Evolutionary conservation across 2,329 filamentous ascomycete species (phyloP).

Genomic region (Leptoxyphium fumago): DNA sequence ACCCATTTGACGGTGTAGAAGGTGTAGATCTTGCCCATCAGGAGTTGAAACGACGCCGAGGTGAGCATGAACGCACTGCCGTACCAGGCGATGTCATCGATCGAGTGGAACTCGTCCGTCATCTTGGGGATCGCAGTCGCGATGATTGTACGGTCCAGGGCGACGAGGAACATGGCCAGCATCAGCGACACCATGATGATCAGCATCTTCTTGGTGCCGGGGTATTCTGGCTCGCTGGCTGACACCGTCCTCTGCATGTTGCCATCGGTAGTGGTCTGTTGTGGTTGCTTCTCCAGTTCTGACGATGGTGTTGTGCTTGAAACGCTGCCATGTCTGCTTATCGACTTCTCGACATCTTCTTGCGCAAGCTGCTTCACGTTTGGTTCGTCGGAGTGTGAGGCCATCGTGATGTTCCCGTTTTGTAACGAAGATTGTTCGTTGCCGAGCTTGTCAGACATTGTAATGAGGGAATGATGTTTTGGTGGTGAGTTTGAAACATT

Average conservation of each 20-base stretch:
- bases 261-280: not conserved
- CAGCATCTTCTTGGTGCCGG: not conserved
- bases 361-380: not conserved
- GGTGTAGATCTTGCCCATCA: slow-evolving; percentile 27
- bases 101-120: slow-evolving; percentile 32
- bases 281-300: not conserved
- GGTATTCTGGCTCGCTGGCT: slow-evolving; percentile 1
- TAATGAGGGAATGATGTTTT: no score
- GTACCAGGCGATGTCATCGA: slow-evolving; percentile 35
- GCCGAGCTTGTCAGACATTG: no score
- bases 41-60: slow-evolving; percentile 26
- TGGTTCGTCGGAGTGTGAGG: not conserved
- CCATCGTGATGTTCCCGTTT: not conserved
- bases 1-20: slow-evolving; percentile 30
- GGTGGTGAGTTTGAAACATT: no score
- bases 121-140: slow-evolving; percentile 34
- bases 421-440: no score
- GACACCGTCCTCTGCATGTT: not conserved
- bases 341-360: not conserved
- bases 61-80: slow-evolving; percentile 30
- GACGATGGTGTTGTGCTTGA: not conserved
- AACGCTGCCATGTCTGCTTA: not conserved
- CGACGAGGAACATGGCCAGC: slow-evolving; percentile 11
- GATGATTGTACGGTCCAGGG: slow-evolving; percentile 21
- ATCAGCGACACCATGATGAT: slow-evolving; percentile 3